Conservation (phyloP, 768 basidiomycete species). For the Psilocybe tampanensis region DNA sequence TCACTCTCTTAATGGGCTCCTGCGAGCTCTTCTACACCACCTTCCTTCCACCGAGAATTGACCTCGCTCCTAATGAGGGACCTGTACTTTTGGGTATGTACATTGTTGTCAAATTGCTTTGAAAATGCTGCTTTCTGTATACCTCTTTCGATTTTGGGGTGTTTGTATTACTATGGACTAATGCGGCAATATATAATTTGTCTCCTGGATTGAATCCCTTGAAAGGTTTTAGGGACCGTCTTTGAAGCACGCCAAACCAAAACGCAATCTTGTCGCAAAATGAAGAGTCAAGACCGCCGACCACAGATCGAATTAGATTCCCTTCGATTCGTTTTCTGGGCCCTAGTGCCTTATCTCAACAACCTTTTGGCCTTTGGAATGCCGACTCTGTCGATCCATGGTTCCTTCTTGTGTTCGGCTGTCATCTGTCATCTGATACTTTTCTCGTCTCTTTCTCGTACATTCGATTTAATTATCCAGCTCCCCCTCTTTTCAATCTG, state of each 20-base stretch:
- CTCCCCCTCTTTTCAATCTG: no score
- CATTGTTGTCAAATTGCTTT: background rate
- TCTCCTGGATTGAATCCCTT: background rate
- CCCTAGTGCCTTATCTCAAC: no score
- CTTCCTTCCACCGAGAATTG: constrained; percentile 14
- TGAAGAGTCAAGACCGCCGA: no score
- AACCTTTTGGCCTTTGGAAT: no score
- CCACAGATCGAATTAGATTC: no score
- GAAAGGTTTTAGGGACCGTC: background rate
- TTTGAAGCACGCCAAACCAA: background rate
- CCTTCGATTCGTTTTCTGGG: no score
- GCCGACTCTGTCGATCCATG: no score
- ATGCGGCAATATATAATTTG: constrained; percentile 18
- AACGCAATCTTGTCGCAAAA: no score
- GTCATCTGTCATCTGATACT: no score
- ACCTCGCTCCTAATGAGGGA: constrained; percentile 25
- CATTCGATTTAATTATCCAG: no score
- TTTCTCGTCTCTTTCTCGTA: no score
- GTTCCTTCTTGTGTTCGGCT: no score
- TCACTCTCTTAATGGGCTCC: constrained; percentile 1
- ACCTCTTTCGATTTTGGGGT: constrained; percentile 6
- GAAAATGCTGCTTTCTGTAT: constrained; percentile 8
- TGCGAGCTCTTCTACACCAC: background rate
- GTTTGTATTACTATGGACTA: constrained; percentile 19
- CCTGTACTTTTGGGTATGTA: constrained; percentile 2